phyloP scores from a whole-genome alignment of 2,329 filamentous ascomycete genomes.

The Myriangium duriaei region DNA sequence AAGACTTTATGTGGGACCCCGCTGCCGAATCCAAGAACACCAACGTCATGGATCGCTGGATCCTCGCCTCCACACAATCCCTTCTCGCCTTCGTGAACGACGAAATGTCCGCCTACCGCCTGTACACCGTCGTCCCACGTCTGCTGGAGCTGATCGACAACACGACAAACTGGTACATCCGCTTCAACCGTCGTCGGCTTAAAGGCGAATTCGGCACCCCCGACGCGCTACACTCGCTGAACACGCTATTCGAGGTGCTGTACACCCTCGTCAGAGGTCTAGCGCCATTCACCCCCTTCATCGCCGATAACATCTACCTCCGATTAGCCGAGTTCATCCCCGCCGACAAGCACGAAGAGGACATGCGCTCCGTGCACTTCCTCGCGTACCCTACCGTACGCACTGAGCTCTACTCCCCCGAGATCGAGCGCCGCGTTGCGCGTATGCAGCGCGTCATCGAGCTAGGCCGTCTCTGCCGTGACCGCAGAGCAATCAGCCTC shows the following conservation, averaged over 20 bases:
- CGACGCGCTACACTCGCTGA: constrained; percentile 81
- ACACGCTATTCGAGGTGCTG: constrained; percentile 86
- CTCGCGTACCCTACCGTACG: constrained; percentile 78
- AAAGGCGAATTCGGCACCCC: constrained; percentile 80
- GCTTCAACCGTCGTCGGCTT: constrained; percentile 80
- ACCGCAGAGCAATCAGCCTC: constrained; percentile 69
- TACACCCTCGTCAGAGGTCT: constrained; percentile 79
- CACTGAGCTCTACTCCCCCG: constrained; percentile 74
- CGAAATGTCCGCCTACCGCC: constrained; percentile 65
- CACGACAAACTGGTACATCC: constrained; percentile 97
- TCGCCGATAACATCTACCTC: constrained; percentile 88
- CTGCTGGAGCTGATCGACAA: constrained; percentile 67
- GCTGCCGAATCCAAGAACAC: constrained; percentile 61
- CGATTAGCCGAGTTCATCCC: constrained; percentile 74
- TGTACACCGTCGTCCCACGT: constrained; percentile 81
- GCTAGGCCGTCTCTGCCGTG: constrained; percentile 71
- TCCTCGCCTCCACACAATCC: constrained; percentile 83
- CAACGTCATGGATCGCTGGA: constrained; percentile 96
- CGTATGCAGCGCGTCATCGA: constrained; percentile 92
- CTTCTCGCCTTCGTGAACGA: constrained; percentile 82
- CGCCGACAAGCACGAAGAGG: constrained; percentile 50
- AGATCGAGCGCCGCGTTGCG: constrained; percentile 72
- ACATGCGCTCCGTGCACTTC: constrained; percentile 84
- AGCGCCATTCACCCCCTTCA: constrained; percentile 89
- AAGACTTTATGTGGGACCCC: constrained; percentile 70